phyloP scores from a whole-genome alignment of 805 yeast genomes.

The Teunomyces panamensis region DNA sequence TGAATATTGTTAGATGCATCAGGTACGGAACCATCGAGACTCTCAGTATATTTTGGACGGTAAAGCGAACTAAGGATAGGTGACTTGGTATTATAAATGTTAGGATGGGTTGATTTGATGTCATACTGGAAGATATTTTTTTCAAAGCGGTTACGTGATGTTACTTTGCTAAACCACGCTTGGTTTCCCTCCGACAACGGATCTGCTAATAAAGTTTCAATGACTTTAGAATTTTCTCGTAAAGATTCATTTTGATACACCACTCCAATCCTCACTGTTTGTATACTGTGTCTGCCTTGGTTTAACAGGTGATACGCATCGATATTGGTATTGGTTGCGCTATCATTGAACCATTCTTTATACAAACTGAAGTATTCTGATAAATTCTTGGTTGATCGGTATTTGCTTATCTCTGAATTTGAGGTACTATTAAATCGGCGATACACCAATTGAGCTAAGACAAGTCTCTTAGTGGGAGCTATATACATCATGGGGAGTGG shows the following conservation, averaged over 20 bases:
- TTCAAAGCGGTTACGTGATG: constrained; percentile 15
- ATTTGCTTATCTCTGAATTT: background rate
- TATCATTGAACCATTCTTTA: constrained; percentile 16
- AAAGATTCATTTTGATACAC: constrained; percentile 26
- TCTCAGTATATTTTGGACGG: constrained; percentile 20
- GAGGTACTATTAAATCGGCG: background rate
- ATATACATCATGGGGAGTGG: background rate
- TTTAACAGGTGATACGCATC: constrained; percentile 13
- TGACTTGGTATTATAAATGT: constrained; percentile 19
- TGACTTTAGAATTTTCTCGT: constrained; percentile 22
- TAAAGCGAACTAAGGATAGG: constrained; percentile 28
- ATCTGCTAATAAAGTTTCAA: constrained; percentile 38
- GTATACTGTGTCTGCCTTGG: constrained; percentile 5
- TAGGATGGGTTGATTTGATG: constrained; percentile 8
- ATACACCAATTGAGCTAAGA: background rate
- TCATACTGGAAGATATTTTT: constrained; percentile 20
- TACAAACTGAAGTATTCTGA: background rate
- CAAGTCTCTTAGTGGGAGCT: background rate
- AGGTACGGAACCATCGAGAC: constrained; percentile 1
- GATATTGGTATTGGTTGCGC: constrained; percentile 13
- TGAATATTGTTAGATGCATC: constrained; percentile 15
- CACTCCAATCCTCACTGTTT: constrained; percentile 30
- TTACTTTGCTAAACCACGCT: constrained; percentile 30
- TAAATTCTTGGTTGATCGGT: background rate
- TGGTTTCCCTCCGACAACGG: constrained; percentile 34